Evolutionary conservation across 108 stramenopile genomes (phyloP), one percentile per base, ranked within the genome.

Genomic region (Cylindrotheca closterium): DNA sequence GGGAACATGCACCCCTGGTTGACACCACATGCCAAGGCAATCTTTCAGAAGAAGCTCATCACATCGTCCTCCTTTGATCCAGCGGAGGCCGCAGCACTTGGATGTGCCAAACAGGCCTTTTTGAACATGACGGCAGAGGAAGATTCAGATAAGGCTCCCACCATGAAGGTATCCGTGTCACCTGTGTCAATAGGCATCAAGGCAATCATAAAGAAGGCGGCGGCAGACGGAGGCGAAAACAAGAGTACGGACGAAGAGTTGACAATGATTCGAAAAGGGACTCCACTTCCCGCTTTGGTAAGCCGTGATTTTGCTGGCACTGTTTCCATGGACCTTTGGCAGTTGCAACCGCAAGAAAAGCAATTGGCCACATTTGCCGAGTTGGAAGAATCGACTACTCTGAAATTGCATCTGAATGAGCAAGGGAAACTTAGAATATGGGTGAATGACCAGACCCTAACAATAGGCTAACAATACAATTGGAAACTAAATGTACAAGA

Each of bases 41-140:
- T 82, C 24, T 87, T 86, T 63, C 19, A 51, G 1, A 32, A 64
- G 10, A 53, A 53, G 17, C 8, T 52, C 1, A 3, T 48, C 12
- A 4, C 63, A 0, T 51, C 63, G 2, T 29, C 42, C 2, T 27
- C 55, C 3, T 18, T 64, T 7, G 78, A 77, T 86, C 67, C 86
- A 70, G 45, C 79, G 70, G 90, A 88, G 68, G 87, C 84, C 1
- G 77, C 86, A 27, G 83, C 87, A 22, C 71, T 91, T 49, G 90
- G 90, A 42, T 88, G 87, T 64, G 80, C 90, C 52, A 69, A 68
- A 30, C 89, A 90, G 60, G 77, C 84, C 1, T 81, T 73, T 47
- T 77, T 74, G 50, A 68, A 73, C 55, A 73, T 82, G 56, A 45
- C 22, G 34, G 33, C 15, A 4, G 48, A 5, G 23, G 52, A 3